Evolutionary conservation across 345 rosid species (phyloP).

Genomic region (Eutrema yunnanense): DNA sequence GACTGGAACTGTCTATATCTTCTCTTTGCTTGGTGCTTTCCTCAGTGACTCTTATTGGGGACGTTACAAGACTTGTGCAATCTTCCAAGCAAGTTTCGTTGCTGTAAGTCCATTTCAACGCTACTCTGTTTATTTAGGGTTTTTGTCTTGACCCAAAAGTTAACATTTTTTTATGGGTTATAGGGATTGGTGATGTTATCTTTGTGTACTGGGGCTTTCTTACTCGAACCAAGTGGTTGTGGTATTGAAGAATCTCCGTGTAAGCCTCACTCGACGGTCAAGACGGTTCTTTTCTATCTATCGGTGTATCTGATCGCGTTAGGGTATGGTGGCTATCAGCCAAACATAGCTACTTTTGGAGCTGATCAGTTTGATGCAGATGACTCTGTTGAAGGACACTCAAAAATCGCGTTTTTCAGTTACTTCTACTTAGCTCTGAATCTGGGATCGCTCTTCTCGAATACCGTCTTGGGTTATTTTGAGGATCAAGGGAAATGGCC

Average conservation of each 20-base stretch:
- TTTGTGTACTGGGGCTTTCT: slow-evolving; percentile 43
- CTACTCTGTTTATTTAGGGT: background rate
- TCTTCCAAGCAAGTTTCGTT: slow-evolving; percentile 86
- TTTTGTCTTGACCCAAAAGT: slow-evolving; percentile 9
- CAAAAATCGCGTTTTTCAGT: slow-evolving; percentile 86
- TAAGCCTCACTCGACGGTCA: slow-evolving; percentile 55
- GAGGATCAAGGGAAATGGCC: slow-evolving; percentile 86
- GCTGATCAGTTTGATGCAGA: slow-evolving; percentile 96
- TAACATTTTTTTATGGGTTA: slow-evolving; percentile 1
- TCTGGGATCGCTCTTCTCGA: slow-evolving; percentile 88
- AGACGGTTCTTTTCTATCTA: slow-evolving; percentile 51
- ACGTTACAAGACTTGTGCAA: slow-evolving; percentile 85
- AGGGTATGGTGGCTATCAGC: slow-evolving; percentile 96
- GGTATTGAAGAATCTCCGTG: slow-evolving; percentile 58
- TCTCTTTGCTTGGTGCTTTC: slow-evolving; percentile 94
- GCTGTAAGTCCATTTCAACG: slow-evolving; percentile 39
- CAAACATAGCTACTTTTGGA: slow-evolving; percentile 89
- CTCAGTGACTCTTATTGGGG: slow-evolving; percentile 99
- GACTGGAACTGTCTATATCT: slow-evolving; percentile 96
- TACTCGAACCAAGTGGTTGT: slow-evolving; percentile 72
- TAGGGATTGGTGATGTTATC: slow-evolving; percentile 78
- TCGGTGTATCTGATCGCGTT: slow-evolving; percentile 76
- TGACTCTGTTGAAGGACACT: slow-evolving; percentile 69
- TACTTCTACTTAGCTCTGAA: slow-evolving; percentile 90
- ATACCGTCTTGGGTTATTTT: slow-evolving; percentile 77